Base-by-base conservation (phyloP, 768 basidiomycete genomes). In the Amyloporia xantha region DNA sequence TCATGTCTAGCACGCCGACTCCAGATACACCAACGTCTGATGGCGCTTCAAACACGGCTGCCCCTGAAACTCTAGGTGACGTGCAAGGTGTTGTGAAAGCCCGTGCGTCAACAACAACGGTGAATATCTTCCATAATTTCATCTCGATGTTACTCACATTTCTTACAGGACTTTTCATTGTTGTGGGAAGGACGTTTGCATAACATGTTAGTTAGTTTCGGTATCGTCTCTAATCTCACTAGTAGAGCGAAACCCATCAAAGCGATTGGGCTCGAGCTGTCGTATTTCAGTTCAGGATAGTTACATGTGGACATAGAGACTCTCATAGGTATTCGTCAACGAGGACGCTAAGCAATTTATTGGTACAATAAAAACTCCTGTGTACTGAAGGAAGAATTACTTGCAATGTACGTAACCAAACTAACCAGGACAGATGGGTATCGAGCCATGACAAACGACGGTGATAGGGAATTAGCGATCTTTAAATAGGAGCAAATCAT, bases 171-270 rank as follows among this genome's bases (percentile, higher is more conserved):
- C 53, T 74, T 97, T 17, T 86, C 94, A 4, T 62, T 98, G 35
- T 79, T 96, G 64, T 98, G 95, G 89, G 91, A 96, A 69, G 92
- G 94, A 12, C 82, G 94, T 19, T 65, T 98, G 58, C 79, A 84
- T 45, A 91, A 92, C 57, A 84, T 93, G 72, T 71, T 98, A 6
- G 81, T 98, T 54, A 88, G 92, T 54, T 64, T 95, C 24, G 95
- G 95, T 4, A 82, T 96, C 13, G 78, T 92, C n/a, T 91, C 91
- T 2, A 91, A 98, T 63, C 74, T 98, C 12, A 81, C 88, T 2
- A 88, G 81, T 59, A 75, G 89, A 38, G 77, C 84, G 42, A 90
- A 86, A 62, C 93, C 93, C 9, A 91, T 97, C 53, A 84, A 82
- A 63, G 83, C 87, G 10, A 76, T 97, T 36, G 93, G 93, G 4